phyloP scores from a whole-genome alignment of 2,329 filamentous ascomycete species.

The Aspergillus sp. region DNA sequence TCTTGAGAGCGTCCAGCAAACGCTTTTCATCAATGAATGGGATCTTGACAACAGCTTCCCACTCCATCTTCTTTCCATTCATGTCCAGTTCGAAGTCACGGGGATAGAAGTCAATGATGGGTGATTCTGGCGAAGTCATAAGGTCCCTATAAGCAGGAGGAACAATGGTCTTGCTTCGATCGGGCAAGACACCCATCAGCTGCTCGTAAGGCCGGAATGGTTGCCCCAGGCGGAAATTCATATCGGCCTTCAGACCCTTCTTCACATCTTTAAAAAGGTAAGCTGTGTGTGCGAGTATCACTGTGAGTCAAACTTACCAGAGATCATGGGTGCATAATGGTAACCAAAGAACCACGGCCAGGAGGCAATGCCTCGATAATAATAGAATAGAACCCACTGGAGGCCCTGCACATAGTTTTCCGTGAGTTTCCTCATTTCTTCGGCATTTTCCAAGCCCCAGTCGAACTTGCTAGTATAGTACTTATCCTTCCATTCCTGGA shows the following conservation, averaged over 20 bases:
- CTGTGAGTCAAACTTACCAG: slow-evolving; percentile 48
- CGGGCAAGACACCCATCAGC: slow-evolving; percentile 95
- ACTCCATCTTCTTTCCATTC: slow-evolving; percentile 99
- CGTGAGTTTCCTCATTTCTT: slow-evolving; percentile 75
- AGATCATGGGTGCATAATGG: slow-evolving; percentile 97
- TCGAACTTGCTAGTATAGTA: slow-evolving; percentile 91
- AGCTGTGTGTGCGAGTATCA: slow-evolving; percentile 14
- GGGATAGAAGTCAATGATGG: slow-evolving; percentile 97
- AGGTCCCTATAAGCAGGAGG: slow-evolving; percentile 81
- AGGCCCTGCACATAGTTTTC: slow-evolving; percentile 98
- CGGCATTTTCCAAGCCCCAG: slow-evolving; percentile 78
- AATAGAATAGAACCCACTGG: slow-evolving; percentile 98
- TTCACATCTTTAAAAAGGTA: slow-evolving; percentile 64
- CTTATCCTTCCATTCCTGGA: slow-evolving; percentile 87
- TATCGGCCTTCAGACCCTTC: slow-evolving; percentile 79
- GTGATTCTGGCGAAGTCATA: slow-evolving; percentile 86
- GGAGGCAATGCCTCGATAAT: slow-evolving; percentile 93
- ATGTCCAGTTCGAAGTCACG: slow-evolving; percentile 96
- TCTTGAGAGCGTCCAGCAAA: slow-evolving; percentile 78
- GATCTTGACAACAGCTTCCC: slow-evolving; percentile 98
- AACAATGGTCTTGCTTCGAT: slow-evolving; percentile 96
- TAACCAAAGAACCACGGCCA: slow-evolving; percentile 99
- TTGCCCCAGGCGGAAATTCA: slow-evolving; percentile 90
- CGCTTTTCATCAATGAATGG: slow-evolving; percentile 95
- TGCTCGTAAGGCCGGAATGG: slow-evolving; percentile 95